Evolutionary conservation across 176 grass and related monocot genomes (phyloP), one percentile per base, ranked within the genome.

Genomic region (Aegilops sharonensis): DNA sequence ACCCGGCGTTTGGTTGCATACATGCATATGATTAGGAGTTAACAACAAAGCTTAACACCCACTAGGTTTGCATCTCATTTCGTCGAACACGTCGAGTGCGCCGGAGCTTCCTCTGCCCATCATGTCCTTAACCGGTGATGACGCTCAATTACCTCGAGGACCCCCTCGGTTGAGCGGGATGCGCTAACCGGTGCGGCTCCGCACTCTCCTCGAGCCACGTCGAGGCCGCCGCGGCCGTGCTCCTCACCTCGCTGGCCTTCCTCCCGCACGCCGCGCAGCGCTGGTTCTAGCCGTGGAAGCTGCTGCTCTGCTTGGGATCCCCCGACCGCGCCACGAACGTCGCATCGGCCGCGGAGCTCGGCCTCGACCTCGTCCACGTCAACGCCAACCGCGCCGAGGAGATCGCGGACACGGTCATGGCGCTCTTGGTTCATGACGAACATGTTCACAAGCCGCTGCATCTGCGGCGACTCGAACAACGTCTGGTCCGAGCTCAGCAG

Each of bases 351-450:
- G 85, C 91, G 15, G 95, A 98, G 80, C 95, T 98, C 36, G 95
- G 95, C 5, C 88, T 98, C 83, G 80, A 90, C 65, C 84, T 98
- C 23, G 86, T 92, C 29, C 95, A 95, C 40, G 93, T 95, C 12
- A 91, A 98, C 83, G 88, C 93, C 40, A 92, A 89, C 81, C 89
- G 93, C 47, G 89, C 91, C 21, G 91, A 94, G 84, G 95, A 95
- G 93, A 84, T 98, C 8, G 93, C 91, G 6, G 95, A 98, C 81
- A 95, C 93, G 27, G 90, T 98, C 80, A 98, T 95, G 95, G 95
- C 95, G 70, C 93, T 98, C 64, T 89, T 82, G 84, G 79, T 95
- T 92, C 85, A 83, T 85, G 47, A 92, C 93, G 76, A 91, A 98
- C 35, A 13, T 1, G 82, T 92, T 89, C 32, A 98, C 96, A 15